phyloP scores from a whole-genome alignment of 768 basidiomycete species.

The Calocybe gangraenosa region DNA sequence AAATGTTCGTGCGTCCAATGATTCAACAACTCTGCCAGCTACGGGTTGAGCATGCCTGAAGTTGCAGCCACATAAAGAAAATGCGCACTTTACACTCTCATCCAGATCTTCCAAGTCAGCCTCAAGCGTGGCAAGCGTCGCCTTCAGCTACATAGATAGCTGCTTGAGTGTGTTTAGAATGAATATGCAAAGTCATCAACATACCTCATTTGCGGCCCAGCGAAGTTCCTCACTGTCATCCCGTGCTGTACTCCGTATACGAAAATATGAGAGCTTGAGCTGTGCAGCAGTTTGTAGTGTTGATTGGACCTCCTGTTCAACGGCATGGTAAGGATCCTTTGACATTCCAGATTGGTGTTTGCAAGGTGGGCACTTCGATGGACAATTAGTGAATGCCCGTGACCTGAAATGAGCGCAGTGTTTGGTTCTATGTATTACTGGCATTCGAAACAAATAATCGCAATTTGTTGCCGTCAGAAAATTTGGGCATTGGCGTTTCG shows the following conservation, averaged over 20 bases:
- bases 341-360: slow-evolving; percentile 39
- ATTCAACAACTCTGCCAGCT: slow-evolving; percentile 72
- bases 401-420: no score
- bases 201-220: slow-evolving; percentile 76
- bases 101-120: slow-evolving; percentile 92
- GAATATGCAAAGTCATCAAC: slow-evolving; percentile 12
- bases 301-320: slow-evolving; percentile 76
- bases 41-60: slow-evolving; percentile 3
- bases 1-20: slow-evolving; percentile 78
- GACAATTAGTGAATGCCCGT: no score
- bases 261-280: slow-evolving; percentile 69
- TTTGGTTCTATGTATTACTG: no score
- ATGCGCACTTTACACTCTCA: slow-evolving; percentile 78
- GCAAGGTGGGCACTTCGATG: not conserved
- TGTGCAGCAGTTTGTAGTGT: slow-evolving; percentile 70
- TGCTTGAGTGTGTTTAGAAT: not conserved
- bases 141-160: slow-evolving; percentile 52
- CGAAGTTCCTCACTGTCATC: slow-evolving; percentile 76
- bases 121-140: slow-evolving; percentile 72
- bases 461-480: no score
- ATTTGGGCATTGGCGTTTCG: no score
- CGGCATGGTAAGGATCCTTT: slow-evolving; percentile 82
- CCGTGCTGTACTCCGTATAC: slow-evolving; percentile 71
- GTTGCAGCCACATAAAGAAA: not conserved
- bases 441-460: no score